Evolutionary conservation across 208 protist genomes (phyloP), one percentile per base, ranked within the genome.

Genomic region (Plasmodiophora brassicae): DNA sequence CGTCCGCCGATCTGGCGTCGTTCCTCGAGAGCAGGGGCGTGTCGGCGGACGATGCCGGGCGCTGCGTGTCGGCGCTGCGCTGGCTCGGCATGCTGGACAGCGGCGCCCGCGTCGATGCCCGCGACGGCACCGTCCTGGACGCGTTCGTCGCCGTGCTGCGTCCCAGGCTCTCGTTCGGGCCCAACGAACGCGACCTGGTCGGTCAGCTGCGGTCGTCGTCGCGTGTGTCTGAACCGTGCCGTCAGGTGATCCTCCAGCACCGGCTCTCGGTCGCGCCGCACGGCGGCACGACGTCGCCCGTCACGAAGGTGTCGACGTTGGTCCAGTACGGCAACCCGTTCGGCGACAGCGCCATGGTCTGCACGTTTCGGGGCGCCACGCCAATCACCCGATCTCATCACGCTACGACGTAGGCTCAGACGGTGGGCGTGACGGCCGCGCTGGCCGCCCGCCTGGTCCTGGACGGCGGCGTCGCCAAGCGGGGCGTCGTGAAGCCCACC

Each of bases 21-120:
- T 86, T 5, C 46, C 5, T 44, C 44, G 1, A 57, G n/a, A 65
- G n/a, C 28, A 14, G 1, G 25, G 28, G 10, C 36, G 14, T 14
- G n/a, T 65, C 45, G n/a, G n/a, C n/a, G 5, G n/a, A 57, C 36
- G 1, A 86, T 32, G 84, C n/a, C 20, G 28, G 36, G 10, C 46
- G n/a, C n/a, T 53, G 5, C 1, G 28, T 86, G 5, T 14, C 10
- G 20, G 25, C 84, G 44, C 20, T n/a, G 5, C 14, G n/a, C 20
- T 86, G 84, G 84, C 5, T 86, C 28, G 84, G 84, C 10, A 71
- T 86, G 5, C 50, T 86, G 10, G 28, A 65, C 28, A 44, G 44
- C 28, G 5, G 1, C 36, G 5, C 10, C 36, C 10, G 20, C 10
- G 36, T 65, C 28, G n/a, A 54, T 14, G 44, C 28, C 10, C 1